A percentile compares a stretch with the other conserved stretches of the same genome.
phyloP scores from a whole-genome alignment of 1,139 yeast genomes.

The Scheffersomyces lignicola region DNA sequence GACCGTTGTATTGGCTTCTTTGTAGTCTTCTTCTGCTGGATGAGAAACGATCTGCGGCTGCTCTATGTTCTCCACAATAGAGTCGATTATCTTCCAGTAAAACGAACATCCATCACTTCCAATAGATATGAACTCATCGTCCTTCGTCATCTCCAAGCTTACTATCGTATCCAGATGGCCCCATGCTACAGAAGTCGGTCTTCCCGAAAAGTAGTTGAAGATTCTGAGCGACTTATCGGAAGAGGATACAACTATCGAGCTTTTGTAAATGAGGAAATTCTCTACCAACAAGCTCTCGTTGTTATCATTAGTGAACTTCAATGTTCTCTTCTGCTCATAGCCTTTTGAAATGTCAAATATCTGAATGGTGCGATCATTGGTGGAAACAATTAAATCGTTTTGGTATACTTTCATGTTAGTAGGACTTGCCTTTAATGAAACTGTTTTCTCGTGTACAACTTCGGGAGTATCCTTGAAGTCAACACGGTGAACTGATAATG shows the following conservation, averaged over 20 bases:
- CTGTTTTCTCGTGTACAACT: constrained; percentile 38
- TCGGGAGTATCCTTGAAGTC: constrained; percentile 16
- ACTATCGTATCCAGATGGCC: constrained; percentile 64
- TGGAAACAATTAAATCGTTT: constrained; percentile 48
- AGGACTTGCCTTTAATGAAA: constrained; percentile 54
- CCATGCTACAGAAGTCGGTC: constrained; percentile 52
- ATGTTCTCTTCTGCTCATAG: constrained; percentile 36
- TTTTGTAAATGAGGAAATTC: constrained; percentile 28
- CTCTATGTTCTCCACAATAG: background rate
- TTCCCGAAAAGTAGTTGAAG: constrained; percentile 47
- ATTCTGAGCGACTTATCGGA: constrained; percentile 59
- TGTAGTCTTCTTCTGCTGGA: no score
- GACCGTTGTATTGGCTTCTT: constrained; percentile 16
- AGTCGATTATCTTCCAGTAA: constrained; percentile 36
- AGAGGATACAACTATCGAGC: constrained; percentile 45
- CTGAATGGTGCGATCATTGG: constrained; percentile 50
- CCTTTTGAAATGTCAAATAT: constrained; percentile 34
- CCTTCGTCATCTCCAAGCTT: constrained; percentile 30
- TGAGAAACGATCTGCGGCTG: constrained; percentile 3
- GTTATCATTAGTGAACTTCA: constrained; percentile 40
- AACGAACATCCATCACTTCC: constrained; percentile 56
- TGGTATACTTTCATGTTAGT: constrained; percentile 28
- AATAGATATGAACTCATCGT: constrained; percentile 35
- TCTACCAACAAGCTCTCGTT: constrained; percentile 47
- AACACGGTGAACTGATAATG: constrained; percentile 52